Evolutionary conservation across 2,329 filamentous ascomycete species (phyloP).

Genomic region (Fusarium sp.): DNA sequence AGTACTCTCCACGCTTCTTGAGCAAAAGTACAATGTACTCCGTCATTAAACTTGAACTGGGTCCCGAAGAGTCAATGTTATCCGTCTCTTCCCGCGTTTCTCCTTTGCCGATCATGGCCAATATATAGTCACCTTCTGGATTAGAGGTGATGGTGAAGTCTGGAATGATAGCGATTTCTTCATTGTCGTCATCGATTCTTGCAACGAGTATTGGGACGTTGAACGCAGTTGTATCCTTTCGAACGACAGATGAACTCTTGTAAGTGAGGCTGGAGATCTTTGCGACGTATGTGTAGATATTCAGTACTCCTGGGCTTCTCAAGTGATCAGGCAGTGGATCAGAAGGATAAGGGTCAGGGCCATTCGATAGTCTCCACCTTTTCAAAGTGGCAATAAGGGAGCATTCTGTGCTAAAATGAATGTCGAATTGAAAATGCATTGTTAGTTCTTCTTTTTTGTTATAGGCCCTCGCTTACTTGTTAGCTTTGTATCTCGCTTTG

Average conservation of each 20-base stretch:
- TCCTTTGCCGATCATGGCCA: background rate
- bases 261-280: background rate
- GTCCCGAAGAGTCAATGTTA: rapidly evolving
- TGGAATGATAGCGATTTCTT: background rate
- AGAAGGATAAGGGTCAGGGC: background rate
- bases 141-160: background rate
- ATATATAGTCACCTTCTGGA: background rate
- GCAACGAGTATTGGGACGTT: background rate
- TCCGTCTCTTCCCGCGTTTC: background rate
- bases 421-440: background rate
- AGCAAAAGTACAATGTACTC: background rate
- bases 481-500: background rate
- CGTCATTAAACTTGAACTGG: rapidly evolving
- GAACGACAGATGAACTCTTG: background rate
- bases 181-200: background rate
- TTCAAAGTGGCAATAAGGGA: rapidly evolving
- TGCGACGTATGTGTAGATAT: background rate
- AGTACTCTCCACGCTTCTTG: background rate
- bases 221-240: background rate
- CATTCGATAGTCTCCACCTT: background rate
- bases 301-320: background rate
- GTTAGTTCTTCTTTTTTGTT: rapidly evolving
- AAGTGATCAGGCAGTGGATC: rapidly evolving
- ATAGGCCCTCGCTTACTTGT: background rate
- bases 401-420: background rate